Evolutionary conservation across 2,329 filamentous ascomycete species (phyloP).

Genomic region (Teratosphaeria zuluensis): DNA sequence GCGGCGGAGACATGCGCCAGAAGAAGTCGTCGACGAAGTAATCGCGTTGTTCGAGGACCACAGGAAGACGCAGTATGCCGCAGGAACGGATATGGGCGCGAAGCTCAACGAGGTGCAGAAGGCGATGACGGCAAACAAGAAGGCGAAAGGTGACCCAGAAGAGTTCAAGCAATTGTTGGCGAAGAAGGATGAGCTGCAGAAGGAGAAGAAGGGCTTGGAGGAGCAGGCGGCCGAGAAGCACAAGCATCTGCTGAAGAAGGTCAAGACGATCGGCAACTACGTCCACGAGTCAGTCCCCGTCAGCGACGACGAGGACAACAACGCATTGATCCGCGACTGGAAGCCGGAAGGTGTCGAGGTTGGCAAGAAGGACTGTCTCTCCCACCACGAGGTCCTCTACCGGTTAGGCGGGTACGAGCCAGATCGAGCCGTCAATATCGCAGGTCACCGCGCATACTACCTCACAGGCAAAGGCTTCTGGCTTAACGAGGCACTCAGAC

Average conservation of each 20-base stretch:
- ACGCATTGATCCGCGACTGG: slow-evolving; percentile 68
- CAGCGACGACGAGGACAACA: slow-evolving; percentile 77
- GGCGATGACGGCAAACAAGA: slow-evolving; percentile 84
- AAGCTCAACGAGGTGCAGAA: slow-evolving; percentile 86
- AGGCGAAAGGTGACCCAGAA: slow-evolving; percentile 81
- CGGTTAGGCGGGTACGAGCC: slow-evolving; percentile 86
- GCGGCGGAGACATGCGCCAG: slow-evolving; percentile 66
- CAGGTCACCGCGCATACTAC: slow-evolving; percentile 91
- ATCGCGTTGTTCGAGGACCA: slow-evolving; percentile 81
- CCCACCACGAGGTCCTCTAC: slow-evolving; percentile 88
- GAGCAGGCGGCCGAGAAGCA: slow-evolving; percentile 70
- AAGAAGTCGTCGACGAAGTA: slow-evolving; percentile 82
- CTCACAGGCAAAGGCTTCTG: slow-evolving; percentile 82
- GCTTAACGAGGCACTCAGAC: slow-evolving; percentile 84
- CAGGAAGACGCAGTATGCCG: slow-evolving; percentile 48
- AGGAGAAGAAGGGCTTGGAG: slow-evolving; percentile 71
- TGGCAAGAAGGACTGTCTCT: slow-evolving; percentile 69
- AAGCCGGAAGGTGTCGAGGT: slow-evolving; percentile 63
- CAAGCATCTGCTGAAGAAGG: slow-evolving; percentile 61
- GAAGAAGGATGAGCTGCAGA: slow-evolving; percentile 67
- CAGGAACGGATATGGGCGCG: slow-evolving; percentile 67
- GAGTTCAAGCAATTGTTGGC: slow-evolving; percentile 69
- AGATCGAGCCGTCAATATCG: slow-evolving; percentile 85
- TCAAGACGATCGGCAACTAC: slow-evolving; percentile 78
- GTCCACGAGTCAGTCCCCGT: slow-evolving; percentile 83